These are phyloP conservation scores for Calonectria naviculata DNA, from an alignment of 2,329 filamentous ascomycete species.

Conservation along the genomic window DNA sequence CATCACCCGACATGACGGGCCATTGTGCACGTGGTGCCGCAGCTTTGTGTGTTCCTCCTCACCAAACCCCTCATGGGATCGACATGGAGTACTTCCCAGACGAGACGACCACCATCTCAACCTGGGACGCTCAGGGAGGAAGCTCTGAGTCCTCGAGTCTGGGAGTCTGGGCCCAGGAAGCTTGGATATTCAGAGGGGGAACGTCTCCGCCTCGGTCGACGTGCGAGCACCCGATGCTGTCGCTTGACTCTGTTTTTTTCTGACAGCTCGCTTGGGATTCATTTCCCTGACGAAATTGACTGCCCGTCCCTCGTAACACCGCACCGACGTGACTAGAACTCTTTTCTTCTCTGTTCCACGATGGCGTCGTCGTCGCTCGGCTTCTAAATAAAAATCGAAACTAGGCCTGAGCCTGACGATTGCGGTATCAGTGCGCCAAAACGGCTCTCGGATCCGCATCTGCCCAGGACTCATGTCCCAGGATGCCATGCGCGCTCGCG, in stretches of 20 bases:
- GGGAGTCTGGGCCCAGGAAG: not conserved
- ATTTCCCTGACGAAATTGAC: conserved; percentile 13
- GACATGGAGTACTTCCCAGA: conserved; percentile 25
- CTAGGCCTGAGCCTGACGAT: conserved; percentile 5
- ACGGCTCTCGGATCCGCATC: conserved; percentile 13
- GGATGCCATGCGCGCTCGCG: conserved; percentile 25
- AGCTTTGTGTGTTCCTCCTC: not conserved
- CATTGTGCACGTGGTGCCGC: conserved; percentile 35
- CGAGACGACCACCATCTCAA: conserved; percentile 20
- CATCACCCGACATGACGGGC: conserved; percentile 35
- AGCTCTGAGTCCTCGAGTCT: not conserved
- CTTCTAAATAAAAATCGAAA: conserved; percentile 13
- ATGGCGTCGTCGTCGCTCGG: conserved; percentile 2
- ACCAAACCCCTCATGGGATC: conserved; percentile 34
- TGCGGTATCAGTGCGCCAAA: conserved; percentile 9
- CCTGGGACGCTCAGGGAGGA: not conserved
- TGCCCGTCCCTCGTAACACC: conserved; percentile 8
- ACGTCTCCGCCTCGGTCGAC: not conserved
- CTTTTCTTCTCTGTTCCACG: not conserved
- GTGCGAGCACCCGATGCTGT: not conserved
- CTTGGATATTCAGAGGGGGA: not conserved
- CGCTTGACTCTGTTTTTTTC: not conserved
- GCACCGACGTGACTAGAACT: not conserved
- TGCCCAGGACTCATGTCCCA: conserved; percentile 3
- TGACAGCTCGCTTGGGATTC: conserved; percentile 11